Evolutionary conservation across 192 early-diverging fungal genomes (phyloP).

Genomic region (Entomortierella lignicola): DNA sequence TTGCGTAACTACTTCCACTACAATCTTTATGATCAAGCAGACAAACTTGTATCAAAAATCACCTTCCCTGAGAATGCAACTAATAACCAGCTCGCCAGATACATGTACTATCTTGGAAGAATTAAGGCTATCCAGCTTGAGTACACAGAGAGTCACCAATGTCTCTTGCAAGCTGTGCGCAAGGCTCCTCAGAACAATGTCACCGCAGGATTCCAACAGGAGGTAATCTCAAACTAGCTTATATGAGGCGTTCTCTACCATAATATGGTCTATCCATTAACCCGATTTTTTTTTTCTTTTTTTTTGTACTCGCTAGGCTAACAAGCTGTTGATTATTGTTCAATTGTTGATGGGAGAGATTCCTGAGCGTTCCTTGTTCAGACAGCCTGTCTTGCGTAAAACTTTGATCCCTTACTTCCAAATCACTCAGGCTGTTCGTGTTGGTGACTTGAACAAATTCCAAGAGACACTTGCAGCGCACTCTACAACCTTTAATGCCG

Average conservation of each 20-base stretch:
- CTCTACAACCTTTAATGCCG: constrained; percentile 80
- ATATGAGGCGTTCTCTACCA: too few relatives aligned
- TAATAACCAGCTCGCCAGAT: constrained; percentile 94
- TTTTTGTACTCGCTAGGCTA: constrained; percentile 68
- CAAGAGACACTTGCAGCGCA: constrained; percentile 85
- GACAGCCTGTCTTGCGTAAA: constrained; percentile 86
- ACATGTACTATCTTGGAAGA: constrained; percentile 96
- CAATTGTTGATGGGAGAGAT: constrained; percentile 99
- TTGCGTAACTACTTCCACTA: constrained; percentile 93
- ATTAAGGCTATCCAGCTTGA: constrained; percentile 99
- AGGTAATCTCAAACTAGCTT: too few relatives aligned
- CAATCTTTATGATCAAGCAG: constrained; percentile 98
- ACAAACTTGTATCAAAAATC: constrained; percentile 94
- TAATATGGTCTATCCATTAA: too few relatives aligned
- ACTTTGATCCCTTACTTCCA: constrained; percentile 92
- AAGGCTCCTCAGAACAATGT: constrained; percentile 91
- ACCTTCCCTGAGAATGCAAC: constrained; percentile 90
- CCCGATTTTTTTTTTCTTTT: not conserved
- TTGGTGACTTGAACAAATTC: constrained; percentile 95
- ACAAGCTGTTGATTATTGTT: constrained; percentile 97
- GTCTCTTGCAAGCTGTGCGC: constrained; percentile 93
- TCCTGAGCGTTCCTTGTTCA: constrained; percentile 94
- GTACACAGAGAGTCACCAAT: constrained; percentile 90
- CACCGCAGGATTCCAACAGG: constrained; percentile 95
- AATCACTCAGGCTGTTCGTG: constrained; percentile 95